Evolutionary conservation across 108 stramenopile species (phyloP), one percentile per base, ranked within the genome.

Genomic region (Skeletonema tropicum): DNA sequence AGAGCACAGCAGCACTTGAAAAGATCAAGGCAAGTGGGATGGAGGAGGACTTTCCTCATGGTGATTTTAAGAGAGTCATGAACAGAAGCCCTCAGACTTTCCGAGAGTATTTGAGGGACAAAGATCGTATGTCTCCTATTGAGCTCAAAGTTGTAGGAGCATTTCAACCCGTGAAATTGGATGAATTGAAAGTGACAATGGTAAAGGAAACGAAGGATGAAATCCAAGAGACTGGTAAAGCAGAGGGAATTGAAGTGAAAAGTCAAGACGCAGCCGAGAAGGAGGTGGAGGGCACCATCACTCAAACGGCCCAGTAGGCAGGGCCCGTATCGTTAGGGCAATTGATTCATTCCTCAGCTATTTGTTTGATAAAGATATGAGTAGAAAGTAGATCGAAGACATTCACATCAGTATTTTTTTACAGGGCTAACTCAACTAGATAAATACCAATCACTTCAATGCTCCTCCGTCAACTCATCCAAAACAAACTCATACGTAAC

Each of bases 401-500:
- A n/a, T n/a, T n/a, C n/a, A n/a, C n/a, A n/a, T n/a, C 0, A 42
- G 41, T 42, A 42, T 2, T 15, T n/a, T n/a, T n/a, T n/a, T n/a
- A 41, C 2, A 41, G 12, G 0, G 42, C 11, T 45, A n/a, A 4
- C 5, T n/a, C 15, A 45, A 45, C 42, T 45, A 45, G 33, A 29
- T 29, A 29, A 1, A 1, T 29, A 29, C 1, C 39, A 0, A 41
- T 13, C 13, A 35, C 6, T 39, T 39, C 42, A 45, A 5, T 5
- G 15, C 42, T 45, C 42, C 60, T 58, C 64, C 67, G 67, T 69
- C 57, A 82, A 52, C 59, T 19, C 39, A 49, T 94, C 96, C 74
- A 92, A 67, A 6, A 90, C 85, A 26, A 68, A 70, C 73, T 99
- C 99, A 78, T 99, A 99, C 7, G 95, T 95, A 13, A 97, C 80